phyloP scores from a whole-genome alignment of 2,329 filamentous ascomycete genomes.

The Neonectria ditissima region DNA sequence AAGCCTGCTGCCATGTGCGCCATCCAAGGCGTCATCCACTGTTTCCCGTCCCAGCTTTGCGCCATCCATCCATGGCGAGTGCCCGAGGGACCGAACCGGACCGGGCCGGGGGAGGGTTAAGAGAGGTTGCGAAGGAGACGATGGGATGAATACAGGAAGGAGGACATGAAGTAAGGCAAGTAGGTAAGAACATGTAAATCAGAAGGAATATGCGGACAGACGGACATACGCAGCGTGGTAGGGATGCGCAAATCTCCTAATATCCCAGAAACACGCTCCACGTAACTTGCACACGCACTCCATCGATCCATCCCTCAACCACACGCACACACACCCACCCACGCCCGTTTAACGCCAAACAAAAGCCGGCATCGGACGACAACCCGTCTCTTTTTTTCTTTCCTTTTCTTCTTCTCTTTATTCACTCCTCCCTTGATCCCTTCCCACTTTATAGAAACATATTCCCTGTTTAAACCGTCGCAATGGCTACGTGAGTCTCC shows the following conservation, averaged over 20 bases:
- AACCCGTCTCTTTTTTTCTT: conserved; percentile 9
- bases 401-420: conserved; percentile 14
- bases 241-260: conserved; percentile 15
- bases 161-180: background rate
- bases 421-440: background rate
- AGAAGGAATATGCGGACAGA: background rate
- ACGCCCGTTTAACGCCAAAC: conserved; percentile 14
- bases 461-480: conserved; percentile 23
- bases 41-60: no score
- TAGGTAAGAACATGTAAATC: background rate
- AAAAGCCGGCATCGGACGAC: conserved; percentile 25
- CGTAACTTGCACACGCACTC: conserved; percentile 31
- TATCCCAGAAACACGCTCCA: conserved; percentile 23
- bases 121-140: background rate
- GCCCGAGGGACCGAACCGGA: background rate
- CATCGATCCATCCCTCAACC: background rate
- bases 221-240: background rate
- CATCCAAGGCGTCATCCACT: conserved; percentile 40
- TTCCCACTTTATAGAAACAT: background rate
- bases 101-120: background rate
- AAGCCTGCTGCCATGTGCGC: conserved; percentile 29
- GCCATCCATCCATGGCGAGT: background rate
- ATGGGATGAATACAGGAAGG: background rate
- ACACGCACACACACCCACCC: conserved; percentile 11
- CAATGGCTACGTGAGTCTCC: conserved; percentile 52